phyloP scores from a whole-genome alignment of 768 basidiomycete genomes.

The Pulveroboletus sp. region DNA sequence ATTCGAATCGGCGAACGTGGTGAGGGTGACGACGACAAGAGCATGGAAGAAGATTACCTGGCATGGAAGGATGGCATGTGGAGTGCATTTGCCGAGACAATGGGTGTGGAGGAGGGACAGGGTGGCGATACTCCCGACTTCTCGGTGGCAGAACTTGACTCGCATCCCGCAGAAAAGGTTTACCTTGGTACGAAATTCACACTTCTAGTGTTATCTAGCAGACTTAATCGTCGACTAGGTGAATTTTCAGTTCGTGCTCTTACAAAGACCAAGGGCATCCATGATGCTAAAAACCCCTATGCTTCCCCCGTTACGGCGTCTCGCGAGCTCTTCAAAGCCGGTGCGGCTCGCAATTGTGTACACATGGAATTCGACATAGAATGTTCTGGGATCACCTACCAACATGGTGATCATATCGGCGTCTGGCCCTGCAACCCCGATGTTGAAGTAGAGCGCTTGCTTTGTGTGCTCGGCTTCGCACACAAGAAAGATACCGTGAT shows the following conservation, averaged over 20 bases:
- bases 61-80: conserved; percentile 99
- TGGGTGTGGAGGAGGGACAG: conserved; percentile 94
- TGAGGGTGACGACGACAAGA: conserved; percentile 98
- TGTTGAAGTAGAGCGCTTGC: conserved; percentile 82
- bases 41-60: conserved; percentile 99
- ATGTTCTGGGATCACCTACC: conserved; percentile 96
- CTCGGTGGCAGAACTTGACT: conserved; percentile 75
- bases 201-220: not conserved
- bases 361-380: conserved; percentile 93
- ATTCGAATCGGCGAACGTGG: conserved; percentile 82
- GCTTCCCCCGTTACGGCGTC: conserved; percentile 74
- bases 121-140: conserved; percentile 96
- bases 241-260: conserved; percentile 95
- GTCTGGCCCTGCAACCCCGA: conserved; percentile 97
- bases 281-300: conserved; percentile 97
- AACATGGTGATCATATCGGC: conserved; percentile 97
- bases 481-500: conserved; percentile 81
- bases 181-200: conserved; percentile 67
- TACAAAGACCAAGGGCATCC: conserved; percentile 89
- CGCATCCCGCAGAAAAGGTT: conserved; percentile 79
- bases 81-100: conserved; percentile 74
- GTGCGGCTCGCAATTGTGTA: conserved; percentile 82
- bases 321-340: conserved; percentile 78
- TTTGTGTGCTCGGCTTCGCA: conserved; percentile 79
- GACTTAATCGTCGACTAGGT: conserved; percentile 39